Conservation (phyloP, 805 yeast genomes). For the Nadsonia fulvescens region DNA sequence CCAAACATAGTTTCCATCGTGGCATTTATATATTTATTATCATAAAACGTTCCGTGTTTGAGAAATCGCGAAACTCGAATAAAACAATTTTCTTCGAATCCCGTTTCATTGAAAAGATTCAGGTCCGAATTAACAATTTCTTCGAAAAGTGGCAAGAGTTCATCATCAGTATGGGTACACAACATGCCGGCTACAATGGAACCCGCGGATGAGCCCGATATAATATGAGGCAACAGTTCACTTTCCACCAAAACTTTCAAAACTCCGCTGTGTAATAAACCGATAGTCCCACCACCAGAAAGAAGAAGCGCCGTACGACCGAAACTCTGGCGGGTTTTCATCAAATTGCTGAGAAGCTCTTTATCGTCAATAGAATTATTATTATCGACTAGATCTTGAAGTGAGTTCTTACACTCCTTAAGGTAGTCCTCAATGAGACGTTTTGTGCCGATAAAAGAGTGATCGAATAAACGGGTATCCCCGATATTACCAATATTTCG, state of each 20-base stretch:
- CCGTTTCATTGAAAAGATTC: conserved; percentile 40
- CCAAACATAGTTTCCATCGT: conserved; percentile 73
- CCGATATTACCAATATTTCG: conserved; percentile 81
- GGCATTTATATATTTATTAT: conserved; percentile 45
- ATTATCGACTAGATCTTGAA: conserved; percentile 17
- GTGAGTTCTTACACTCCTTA: conserved; percentile 47
- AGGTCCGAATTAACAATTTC: conserved; percentile 36
- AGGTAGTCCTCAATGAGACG: conserved; percentile 65
- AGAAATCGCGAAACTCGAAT: conserved; percentile 41
- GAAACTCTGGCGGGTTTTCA: conserved; percentile 76
- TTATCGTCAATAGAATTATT: conserved; percentile 34
- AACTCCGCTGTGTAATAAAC: conserved; percentile 84
- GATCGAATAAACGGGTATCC: conserved; percentile 55
- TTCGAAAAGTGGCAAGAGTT: conserved; percentile 19
- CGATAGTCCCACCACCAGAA: conserved; percentile 93
- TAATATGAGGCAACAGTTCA: conserved; percentile 63
- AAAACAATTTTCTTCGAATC: conserved; percentile 33
- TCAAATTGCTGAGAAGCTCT: conserved; percentile 56
- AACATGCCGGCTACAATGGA: conserved; percentile 82
- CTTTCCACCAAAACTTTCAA: conserved; percentile 58
- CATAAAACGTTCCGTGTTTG: conserved; percentile 82
- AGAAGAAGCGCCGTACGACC: conserved; percentile 92
- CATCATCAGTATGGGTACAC: conserved; percentile 64
- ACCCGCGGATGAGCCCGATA: conserved; percentile 93
- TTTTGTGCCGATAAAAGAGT: conserved; percentile 76